Percentiles rank a stretch among this genome's conserved stretches.
Conservation (phyloP, 306 rosid genomes). For the Lathyrus tuberosus region DNA sequence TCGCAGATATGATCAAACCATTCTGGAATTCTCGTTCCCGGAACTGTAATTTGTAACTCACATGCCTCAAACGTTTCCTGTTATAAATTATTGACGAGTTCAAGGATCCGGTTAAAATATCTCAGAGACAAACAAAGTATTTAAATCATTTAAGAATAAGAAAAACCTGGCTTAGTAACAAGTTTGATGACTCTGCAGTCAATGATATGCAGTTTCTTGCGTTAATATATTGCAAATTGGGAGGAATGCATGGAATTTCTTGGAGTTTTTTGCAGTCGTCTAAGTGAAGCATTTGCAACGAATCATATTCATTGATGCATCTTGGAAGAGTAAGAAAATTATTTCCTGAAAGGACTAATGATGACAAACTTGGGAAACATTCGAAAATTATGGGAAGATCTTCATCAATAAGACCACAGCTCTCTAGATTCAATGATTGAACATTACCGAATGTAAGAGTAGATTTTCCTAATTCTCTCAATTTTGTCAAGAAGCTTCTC, state of each 20-base stretch:
- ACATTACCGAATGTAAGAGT: constrained; percentile 34
- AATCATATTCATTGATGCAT: constrained; percentile 34
- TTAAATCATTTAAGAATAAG: neutral
- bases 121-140: neutral
- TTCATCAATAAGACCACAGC: constrained; percentile 46
- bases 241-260: constrained; percentile 39
- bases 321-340: constrained; percentile 40
- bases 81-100: neutral
- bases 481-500: constrained; percentile 34
- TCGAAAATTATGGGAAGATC: constrained; percentile 49
- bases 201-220: constrained; percentile 45
- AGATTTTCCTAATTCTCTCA: constrained; percentile 30
- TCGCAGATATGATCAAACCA: constrained; percentile 1
- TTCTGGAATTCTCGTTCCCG: constrained; percentile 13
- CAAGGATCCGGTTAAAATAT: neutral
- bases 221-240: constrained; percentile 42
- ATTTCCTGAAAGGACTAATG: constrained; percentile 42
- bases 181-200: constrained; percentile 25
- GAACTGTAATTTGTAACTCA: constrained; percentile 19
- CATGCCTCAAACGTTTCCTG: constrained; percentile 15
- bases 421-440: constrained; percentile 42
- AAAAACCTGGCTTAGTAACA: constrained; percentile 20
- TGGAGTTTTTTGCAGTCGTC: constrained; percentile 39
- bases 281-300: constrained; percentile 45
- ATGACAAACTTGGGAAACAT: constrained; percentile 41